Percentiles rank a stretch among this genome's conserved stretches.
These are phyloP conservation scores for Psilocybe cubensis DNA, from an alignment of 768 basidiomycete genomes.

Conservation along the genomic window DNA sequence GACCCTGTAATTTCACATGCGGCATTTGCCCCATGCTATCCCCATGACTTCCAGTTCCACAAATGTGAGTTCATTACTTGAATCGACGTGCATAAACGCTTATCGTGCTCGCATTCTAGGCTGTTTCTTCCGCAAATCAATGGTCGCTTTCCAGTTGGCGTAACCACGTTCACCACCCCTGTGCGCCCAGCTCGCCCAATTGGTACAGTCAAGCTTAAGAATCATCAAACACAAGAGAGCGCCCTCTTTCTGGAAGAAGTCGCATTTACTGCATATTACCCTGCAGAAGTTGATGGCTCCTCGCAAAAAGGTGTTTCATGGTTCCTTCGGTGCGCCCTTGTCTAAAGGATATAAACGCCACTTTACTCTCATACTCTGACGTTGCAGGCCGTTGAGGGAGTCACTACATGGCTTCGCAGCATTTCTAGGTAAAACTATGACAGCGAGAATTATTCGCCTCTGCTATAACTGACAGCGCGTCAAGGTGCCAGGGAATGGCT, in stretches of 20 bases:
- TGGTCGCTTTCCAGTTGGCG: constrained; percentile 62
- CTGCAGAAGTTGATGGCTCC: constrained; percentile 43
- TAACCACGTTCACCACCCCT: constrained; percentile 57
- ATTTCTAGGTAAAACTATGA: constrained; percentile 46
- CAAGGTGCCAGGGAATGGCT: constrained; percentile 44
- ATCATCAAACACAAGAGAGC: constrained; percentile 28
- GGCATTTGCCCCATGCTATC: no score
- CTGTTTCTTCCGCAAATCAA: constrained; percentile 44
- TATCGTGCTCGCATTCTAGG: constrained; percentile 27
- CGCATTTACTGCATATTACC: constrained; percentile 69
- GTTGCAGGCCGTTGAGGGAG: constrained; percentile 43
- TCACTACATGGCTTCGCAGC: constrained; percentile 51
- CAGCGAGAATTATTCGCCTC: neutral
- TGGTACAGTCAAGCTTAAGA: constrained; percentile 44
- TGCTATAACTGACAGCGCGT: neutral
- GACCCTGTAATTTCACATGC: neutral
- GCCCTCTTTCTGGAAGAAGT: constrained; percentile 64
- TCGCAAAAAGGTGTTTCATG: constrained; percentile 52
- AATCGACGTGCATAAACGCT: neutral
- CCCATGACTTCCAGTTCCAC: no score
- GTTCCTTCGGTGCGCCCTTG: constrained; percentile 53
- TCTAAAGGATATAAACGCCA: neutral
- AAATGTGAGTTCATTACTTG: neutral
- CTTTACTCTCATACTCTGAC: neutral
- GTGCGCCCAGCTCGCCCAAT: constrained; percentile 40